Evolutionary conservation across 2,329 filamentous ascomycete genomes (phyloP).

Genomic region (Venturia oleaginea): DNA sequence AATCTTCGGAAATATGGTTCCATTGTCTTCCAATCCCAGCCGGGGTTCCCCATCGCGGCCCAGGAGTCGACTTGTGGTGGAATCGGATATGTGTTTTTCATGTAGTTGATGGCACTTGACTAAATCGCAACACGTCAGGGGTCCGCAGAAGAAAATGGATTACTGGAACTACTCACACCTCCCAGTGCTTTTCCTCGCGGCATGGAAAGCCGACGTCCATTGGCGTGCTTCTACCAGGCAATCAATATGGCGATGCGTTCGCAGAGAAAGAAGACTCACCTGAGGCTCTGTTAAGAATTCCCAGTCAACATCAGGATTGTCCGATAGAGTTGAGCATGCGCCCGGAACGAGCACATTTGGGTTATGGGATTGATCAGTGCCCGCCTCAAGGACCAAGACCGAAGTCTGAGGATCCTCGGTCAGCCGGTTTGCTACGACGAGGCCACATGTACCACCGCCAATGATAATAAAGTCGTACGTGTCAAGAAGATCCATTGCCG

Average conservation of each 20-base stretch:
- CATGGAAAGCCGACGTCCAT: not conserved
- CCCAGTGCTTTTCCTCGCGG: not conserved
- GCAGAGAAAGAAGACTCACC: not conserved
- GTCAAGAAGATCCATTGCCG: not conserved
- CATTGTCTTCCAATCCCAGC: constrained; percentile 24
- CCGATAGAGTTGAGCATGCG: not conserved
- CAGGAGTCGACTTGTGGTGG: constrained; percentile 5
- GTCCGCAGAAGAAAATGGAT: not conserved
- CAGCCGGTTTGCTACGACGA: constrained; percentile 43
- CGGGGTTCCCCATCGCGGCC: not conserved
- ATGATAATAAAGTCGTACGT: constrained; percentile 33
- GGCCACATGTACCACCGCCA: constrained; percentile 43
- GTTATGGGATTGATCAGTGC: constrained; percentile 5
- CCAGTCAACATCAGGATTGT: not conserved
- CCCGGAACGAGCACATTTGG: not conserved
- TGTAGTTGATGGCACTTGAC: constrained; percentile 10
- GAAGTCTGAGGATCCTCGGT: constrained; percentile 28
- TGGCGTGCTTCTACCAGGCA: not conserved
- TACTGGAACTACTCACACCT: not conserved
- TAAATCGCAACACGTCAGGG: not conserved
- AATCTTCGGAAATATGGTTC: constrained; percentile 23
- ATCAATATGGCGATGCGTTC: not conserved
- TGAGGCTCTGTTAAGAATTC: not conserved
- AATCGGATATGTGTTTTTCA: not conserved
- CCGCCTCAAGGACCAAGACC: constrained; percentile 10